Evolutionary conservation across 192 early-diverging fungal genomes (phyloP).

Genomic region (Entomortierella lignicola): DNA sequence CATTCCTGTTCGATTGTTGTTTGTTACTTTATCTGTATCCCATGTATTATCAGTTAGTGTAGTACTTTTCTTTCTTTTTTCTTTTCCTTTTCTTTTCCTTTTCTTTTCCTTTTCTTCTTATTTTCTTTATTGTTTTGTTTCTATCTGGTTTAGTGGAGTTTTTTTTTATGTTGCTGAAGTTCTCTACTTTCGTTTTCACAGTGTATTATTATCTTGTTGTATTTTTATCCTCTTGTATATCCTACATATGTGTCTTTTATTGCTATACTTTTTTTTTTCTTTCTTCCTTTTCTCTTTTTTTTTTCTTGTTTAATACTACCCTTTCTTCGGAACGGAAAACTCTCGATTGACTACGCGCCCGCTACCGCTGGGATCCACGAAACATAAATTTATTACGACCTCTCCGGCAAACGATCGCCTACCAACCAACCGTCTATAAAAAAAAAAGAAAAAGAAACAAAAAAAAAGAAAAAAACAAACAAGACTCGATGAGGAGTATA

Average conservation of each 20-base stretch:
- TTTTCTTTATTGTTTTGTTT: not conserved
- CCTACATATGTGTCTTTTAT: too few relatives aligned
- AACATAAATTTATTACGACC: not conserved
- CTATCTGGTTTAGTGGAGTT: conserved; percentile 2
- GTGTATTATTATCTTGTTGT: conserved; percentile 22
- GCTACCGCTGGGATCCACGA: conserved; percentile 2
- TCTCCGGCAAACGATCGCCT: conserved; percentile 11
- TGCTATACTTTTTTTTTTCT: conserved; percentile 12
- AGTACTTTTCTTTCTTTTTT: conserved; percentile 5
- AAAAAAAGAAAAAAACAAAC: conserved; percentile 11
- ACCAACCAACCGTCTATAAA: conserved; percentile 3
- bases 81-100: not conserved
- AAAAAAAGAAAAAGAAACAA: conserved; percentile 17
- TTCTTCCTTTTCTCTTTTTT: conserved; percentile 13
- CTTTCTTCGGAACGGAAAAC: not conserved
- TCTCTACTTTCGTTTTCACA: conserved; percentile 1
- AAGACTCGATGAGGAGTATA: conserved; percentile 6
- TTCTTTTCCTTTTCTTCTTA: conserved; percentile 4
- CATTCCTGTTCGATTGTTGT: not conserved
- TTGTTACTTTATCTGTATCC: not conserved
- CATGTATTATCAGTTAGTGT: conserved; percentile 14
- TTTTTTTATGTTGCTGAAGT: conserved; percentile 17
- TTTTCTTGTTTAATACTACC: conserved; percentile 14
- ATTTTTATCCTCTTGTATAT: conserved; percentile 23
- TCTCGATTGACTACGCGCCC: conserved; percentile 9